Conservation (phyloP, 176 grass and related monocot species). For the Cocos nucifera region DNA sequence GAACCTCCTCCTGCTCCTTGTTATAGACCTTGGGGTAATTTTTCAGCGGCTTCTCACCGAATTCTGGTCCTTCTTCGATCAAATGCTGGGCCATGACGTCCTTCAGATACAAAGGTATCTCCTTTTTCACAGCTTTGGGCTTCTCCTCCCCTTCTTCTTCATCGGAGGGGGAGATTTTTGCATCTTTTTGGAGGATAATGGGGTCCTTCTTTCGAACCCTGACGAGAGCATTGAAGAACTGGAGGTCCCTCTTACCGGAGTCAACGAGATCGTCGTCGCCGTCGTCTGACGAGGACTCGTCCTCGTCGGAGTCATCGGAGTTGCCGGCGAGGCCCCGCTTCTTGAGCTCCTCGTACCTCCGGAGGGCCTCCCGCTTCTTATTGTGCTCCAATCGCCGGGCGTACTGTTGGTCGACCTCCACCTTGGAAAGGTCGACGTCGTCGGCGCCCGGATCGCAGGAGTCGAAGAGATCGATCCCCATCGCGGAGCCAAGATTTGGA, state of each 20-base stretch:
- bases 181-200: conserved; percentile 37
- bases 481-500: background rate
- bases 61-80: too few species aligned
- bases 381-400: conserved; percentile 72
- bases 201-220: conserved; percentile 59
- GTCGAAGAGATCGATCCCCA: conserved; percentile 34
- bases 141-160: conserved; percentile 9
- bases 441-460: conserved; percentile 28
- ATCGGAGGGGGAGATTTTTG: conserved; percentile 35
- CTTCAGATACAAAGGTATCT: too few species aligned
- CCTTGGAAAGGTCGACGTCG: conserved; percentile 34
- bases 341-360: conserved; percentile 51
- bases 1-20: conserved; percentile 43
- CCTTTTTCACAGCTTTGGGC: too few species aligned
- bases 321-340: conserved; percentile 29
- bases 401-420: conserved; percentile 69
- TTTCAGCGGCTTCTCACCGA: too few species aligned
- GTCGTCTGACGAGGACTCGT: conserved; percentile 7
- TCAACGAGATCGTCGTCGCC: conserved; percentile 12
- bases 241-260: conserved; percentile 35
- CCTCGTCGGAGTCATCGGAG: background rate
- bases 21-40: too few species aligned
- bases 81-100: too few species aligned
- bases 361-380: conserved; percentile 57
- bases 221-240: conserved; percentile 57